These are phyloP conservation scores for Selenicereus undatus DNA, from an alignment of 148 eudicot genomes.

Conservation along the genomic window DNA sequence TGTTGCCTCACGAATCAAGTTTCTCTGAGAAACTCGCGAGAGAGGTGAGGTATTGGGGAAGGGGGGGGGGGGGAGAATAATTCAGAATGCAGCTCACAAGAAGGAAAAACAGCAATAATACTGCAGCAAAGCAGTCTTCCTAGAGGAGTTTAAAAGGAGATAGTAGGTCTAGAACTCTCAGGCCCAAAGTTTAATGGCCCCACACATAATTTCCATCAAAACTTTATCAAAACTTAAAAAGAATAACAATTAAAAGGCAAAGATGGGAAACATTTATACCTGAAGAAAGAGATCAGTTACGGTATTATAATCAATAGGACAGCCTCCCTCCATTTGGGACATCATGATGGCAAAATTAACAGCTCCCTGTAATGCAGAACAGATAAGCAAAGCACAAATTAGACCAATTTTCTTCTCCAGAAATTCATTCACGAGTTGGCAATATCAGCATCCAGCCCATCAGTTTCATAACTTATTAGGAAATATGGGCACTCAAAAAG, in stretches of 20 bases:
- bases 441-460: too few relatives aligned
- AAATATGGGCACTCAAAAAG: not conserved
- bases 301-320: constrained; percentile 89
- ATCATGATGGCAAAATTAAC: constrained; percentile 51
- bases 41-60: not conserved
- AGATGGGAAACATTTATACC: constrained; percentile 29
- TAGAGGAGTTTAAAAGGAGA: too few relatives aligned
- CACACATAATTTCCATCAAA: too few relatives aligned
- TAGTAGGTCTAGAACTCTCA: not conserved
- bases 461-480: too few relatives aligned
- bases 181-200: not conserved
- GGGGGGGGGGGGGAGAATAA: too few relatives aligned
- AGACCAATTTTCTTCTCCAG: not conserved
- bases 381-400: not conserved
- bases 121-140: too few relatives aligned
- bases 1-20: constrained; percentile 90
- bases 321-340: constrained; percentile 97
- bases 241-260: not conserved
- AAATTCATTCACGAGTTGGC: not conserved
- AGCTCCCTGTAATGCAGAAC: constrained; percentile 25
- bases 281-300: constrained; percentile 88
- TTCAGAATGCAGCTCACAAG: too few relatives aligned
- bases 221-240: too few relatives aligned
- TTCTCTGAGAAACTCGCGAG: constrained; percentile 47
- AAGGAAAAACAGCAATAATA: too few relatives aligned